A percentile compares a stretch with the other conserved stretches of the same genome.
phyloP scores from a whole-genome alignment of 495 filamentous ascomycete species.

The Lepidopterella palustris region DNA sequence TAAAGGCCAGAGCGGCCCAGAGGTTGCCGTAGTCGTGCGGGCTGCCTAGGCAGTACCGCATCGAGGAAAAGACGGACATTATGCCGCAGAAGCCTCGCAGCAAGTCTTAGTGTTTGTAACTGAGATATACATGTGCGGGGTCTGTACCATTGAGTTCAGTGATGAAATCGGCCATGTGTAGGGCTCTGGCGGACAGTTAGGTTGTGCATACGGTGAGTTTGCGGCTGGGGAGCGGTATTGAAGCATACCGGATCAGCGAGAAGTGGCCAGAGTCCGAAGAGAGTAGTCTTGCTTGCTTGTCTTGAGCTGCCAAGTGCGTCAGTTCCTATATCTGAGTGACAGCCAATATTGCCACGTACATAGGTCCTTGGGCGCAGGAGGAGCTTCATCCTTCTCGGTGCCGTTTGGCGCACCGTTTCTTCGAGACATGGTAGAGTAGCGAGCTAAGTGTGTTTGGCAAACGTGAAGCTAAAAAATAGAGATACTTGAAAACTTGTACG shows the following conservation, averaged over 20 bases:
- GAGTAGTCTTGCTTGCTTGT: constrained; percentile 84
- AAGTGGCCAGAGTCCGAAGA: constrained; percentile 70
- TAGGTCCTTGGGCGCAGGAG: constrained; percentile 12
- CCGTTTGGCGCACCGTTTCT: constrained; percentile 30
- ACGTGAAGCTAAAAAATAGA: not conserved
- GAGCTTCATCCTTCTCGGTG: constrained; percentile 17
- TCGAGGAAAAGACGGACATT: constrained; percentile 91
- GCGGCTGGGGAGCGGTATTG: not conserved
- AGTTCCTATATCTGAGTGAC: not conserved
- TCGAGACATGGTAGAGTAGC: constrained; percentile 27
- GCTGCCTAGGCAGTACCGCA: constrained; percentile 84
- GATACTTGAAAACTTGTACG: not conserved
- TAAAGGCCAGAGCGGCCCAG: constrained; percentile 76
- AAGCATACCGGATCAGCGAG: constrained; percentile 63
- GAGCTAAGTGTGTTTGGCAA: not conserved
- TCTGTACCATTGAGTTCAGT: constrained; percentile 84
- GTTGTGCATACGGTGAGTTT: constrained; percentile 1
- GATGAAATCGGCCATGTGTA: constrained; percentile 92
- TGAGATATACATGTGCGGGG: not conserved
- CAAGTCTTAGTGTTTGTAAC: constrained; percentile 1
- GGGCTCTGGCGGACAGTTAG: constrained; percentile 48
- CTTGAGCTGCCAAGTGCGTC: constrained; percentile 37
- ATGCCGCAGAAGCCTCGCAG: constrained; percentile 66
- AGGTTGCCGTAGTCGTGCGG: constrained; percentile 58
- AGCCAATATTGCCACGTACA: not conserved